Evolutionary conservation across 805 yeast species (phyloP).

Genomic region (Teunomyces cretensis): DNA sequence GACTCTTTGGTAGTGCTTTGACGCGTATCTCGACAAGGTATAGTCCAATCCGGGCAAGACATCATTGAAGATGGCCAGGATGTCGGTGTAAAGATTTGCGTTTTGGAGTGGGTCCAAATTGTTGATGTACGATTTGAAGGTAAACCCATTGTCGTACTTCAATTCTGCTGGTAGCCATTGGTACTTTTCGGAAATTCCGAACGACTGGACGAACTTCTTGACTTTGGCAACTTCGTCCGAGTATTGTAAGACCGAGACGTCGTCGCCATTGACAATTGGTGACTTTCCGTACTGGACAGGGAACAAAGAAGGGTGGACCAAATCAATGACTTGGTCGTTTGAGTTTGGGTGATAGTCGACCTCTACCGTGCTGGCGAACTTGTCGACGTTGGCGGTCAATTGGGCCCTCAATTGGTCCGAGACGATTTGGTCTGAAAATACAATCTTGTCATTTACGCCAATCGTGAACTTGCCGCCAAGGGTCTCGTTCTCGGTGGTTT

Average conservation of each 20-base stretch:
- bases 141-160: constrained; percentile 10
- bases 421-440: constrained; percentile 7
- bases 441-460: constrained; percentile 8
- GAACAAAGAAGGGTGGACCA: constrained; percentile 21
- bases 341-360: constrained; percentile 15
- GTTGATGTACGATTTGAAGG: constrained; percentile 37
- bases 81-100: constrained; percentile 23
- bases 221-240: background rate
- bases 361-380: constrained; percentile 1
- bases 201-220: constrained; percentile 3
- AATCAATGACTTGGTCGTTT: constrained; percentile 13
- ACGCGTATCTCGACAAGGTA: constrained; percentile 22
- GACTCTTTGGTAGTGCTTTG: constrained; percentile 16
- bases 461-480: constrained; percentile 5
- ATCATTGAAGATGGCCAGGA: constrained; percentile 29
- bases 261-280: background rate
- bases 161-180: constrained; percentile 17
- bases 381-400: background rate
- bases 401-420: background rate
- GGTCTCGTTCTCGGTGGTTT: constrained; percentile 4
- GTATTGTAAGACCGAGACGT: background rate
- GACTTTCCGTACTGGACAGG: constrained; percentile 15
- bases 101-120: constrained; percentile 34
- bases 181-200: constrained; percentile 10
- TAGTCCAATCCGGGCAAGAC: constrained; percentile 32